These are phyloP conservation scores for Ascochyta viciae-villosae DNA, from an alignment of 2,329 filamentous ascomycete species.

Conservation along the genomic window DNA sequence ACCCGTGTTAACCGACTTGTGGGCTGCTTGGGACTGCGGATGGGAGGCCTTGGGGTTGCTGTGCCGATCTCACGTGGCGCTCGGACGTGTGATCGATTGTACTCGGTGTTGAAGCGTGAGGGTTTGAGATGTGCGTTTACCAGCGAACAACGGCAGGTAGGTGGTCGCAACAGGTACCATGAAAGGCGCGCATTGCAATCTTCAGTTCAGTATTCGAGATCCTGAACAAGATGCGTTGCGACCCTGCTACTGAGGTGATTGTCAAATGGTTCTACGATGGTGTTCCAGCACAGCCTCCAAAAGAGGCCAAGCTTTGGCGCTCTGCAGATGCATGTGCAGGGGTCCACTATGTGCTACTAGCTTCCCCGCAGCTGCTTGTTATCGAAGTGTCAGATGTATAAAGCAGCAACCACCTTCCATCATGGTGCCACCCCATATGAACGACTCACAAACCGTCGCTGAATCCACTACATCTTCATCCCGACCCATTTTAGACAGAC, in stretches of 20 bases:
- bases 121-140: constrained; percentile 7
- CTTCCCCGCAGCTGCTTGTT: constrained; percentile 29
- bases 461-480: constrained; percentile 37
- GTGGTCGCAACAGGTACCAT: background rate
- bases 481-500: constrained; percentile 27
- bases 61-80: constrained; percentile 25
- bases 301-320: constrained; percentile 8
- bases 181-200: background rate
- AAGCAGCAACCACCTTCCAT: constrained; percentile 18
- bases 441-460: constrained; percentile 21
- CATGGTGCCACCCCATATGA: constrained; percentile 19
- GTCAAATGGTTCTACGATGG: background rate
- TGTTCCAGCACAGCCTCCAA: constrained; percentile 15
- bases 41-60: constrained; percentile 26
- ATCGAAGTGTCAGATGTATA: constrained; percentile 27
- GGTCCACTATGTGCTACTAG: constrained; percentile 4
- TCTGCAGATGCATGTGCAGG: constrained; percentile 13
- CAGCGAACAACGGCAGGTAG: background rate
- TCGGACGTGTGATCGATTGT: background rate
- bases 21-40: constrained; percentile 17
- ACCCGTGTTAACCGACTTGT: constrained; percentile 32
- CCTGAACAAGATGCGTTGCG: background rate
- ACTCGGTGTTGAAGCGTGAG: constrained; percentile 2
- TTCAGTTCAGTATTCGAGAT: background rate
- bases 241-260: constrained; percentile 8